Base-by-base conservation (phyloP, 176 grass and related monocot species). In the Paspalum vaginatum region DNA sequence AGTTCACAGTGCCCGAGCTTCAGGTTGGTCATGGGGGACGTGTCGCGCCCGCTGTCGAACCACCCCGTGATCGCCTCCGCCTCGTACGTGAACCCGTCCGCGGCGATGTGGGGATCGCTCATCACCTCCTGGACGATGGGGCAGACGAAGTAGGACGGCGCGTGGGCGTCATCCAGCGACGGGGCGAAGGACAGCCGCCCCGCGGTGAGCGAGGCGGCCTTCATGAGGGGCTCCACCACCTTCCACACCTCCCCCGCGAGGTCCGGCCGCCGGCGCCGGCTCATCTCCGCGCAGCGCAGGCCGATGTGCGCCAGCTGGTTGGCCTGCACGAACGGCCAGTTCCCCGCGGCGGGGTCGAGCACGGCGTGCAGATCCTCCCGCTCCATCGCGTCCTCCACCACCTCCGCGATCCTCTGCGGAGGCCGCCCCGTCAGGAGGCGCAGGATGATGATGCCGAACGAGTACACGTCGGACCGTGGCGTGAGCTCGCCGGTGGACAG, bases 51-150 rank as follows among this genome's bases (percentile, higher is more conserved):
- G 16, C 84, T 43, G 26, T 88, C 86, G 11, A 94, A 59, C 92
- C 89, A 91, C 5, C 80, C 76, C 5, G 39, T 88, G 76, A 91
- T 87, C 11, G 83, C 92, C 71, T 91, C 86, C n/a, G 80, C 76
- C 81, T 91, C 92, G 46, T 94, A 94, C 1, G 85, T 91, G 79
- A 91, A 94, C 7, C 88, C 85, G 43, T 94, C 92, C 13, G 79
- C 85, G 5, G 88, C 88, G 43, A 89, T 75, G 60, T 72, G 79
- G 0, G 86, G 92, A 42, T 94, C 86, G 21, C 27, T 89, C 88
- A 94, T 94, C 13, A 91, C 73, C 76, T 91, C 88, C 86, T 85
- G 83, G 20, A 79, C 72, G 56, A 85, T 85, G 0, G 84, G 84
- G 55, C 84, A 85, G 37, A 85, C 22, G 39, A 85, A 85, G 76